Percentiles rank a stretch among this genome's conserved stretches.
Conservation (phyloP, 1,284 basidiomycete genomes). For the Heliocybe sulcata region DNA sequence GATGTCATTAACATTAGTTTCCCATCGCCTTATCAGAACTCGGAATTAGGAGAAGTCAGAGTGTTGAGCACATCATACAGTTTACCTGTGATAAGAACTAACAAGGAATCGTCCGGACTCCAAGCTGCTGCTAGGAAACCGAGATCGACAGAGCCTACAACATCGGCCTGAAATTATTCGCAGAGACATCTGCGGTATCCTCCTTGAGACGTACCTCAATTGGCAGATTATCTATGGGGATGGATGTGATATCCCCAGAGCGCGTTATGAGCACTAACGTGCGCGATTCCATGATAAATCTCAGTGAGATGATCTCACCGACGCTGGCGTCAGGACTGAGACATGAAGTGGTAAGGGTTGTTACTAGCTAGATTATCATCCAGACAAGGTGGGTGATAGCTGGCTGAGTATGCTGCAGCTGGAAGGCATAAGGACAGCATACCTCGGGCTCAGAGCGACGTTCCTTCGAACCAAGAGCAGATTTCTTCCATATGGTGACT, state of each 20-base stretch:
- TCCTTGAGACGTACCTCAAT: conserved; percentile 27
- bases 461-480: conserved; percentile 6
- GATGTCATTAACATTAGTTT: conserved; percentile 88
- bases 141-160: conserved; percentile 82
- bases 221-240: conserved; percentile 49
- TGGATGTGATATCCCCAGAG: conserved; percentile 73
- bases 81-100: conserved; percentile 75
- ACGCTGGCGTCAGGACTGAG: conserved; percentile 16
- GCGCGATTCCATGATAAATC: conserved; percentile 60
- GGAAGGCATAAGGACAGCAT: conserved; percentile 3
- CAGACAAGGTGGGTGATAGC: too few species aligned
- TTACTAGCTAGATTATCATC: too few species aligned
- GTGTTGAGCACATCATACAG: background rate
- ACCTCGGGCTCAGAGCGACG: conserved; percentile 9
- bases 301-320: conserved; percentile 51
- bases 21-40: conserved; percentile 49
- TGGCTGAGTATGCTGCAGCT: too few species aligned
- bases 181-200: background rate
- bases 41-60: background rate
- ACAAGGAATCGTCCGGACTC: conserved; percentile 86
- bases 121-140: conserved; percentile 82
- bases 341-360: conserved; percentile 27
- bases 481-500: conserved; percentile 53
- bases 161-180: conserved; percentile 43
- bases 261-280: conserved; percentile 58